These are phyloP conservation scores for Phellopilus nigrolimitatus DNA, from an alignment of 1,284 basidiomycete genomes.

Conservation along the genomic window DNA sequence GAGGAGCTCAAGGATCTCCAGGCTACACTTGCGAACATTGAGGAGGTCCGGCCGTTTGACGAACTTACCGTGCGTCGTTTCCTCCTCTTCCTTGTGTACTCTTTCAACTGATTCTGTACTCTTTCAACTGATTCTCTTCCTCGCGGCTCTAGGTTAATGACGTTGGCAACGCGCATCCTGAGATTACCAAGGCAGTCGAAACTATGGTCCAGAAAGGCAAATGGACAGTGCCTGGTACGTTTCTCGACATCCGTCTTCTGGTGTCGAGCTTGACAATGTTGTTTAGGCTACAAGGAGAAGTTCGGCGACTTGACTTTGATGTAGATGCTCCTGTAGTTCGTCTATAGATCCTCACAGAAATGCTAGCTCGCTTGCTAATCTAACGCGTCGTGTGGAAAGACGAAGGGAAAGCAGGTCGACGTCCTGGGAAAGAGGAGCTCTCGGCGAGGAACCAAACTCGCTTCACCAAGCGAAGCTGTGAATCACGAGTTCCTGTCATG, in stretches of 20 bases:
- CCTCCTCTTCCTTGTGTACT: slow-evolving; percentile 10
- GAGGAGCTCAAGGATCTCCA: slow-evolving; percentile 90
- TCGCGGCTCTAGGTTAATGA: slow-evolving; percentile 87
- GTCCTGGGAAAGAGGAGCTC: too few relatives aligned
- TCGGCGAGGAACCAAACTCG: too few relatives aligned
- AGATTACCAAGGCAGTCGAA: slow-evolving; percentile 89
- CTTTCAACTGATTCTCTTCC: too few relatives aligned
- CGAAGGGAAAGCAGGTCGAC: too few relatives aligned
- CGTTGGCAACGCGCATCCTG: slow-evolving; percentile 89
- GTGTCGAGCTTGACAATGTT: slow-evolving; percentile 15
- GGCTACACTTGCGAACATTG: slow-evolving; percentile 94
- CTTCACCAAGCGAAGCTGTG: too few relatives aligned
- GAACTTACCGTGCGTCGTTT: slow-evolving; percentile 76
- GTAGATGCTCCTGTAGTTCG: slow-evolving; percentile 41
- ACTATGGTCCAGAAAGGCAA: slow-evolving; percentile 99
- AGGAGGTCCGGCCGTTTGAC: slow-evolving; percentile 96
- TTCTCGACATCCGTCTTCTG: background rate
- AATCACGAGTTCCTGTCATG: too few relatives aligned
- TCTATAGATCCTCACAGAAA: slow-evolving; percentile 6
- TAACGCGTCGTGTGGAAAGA: too few relatives aligned
- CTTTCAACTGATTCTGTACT: slow-evolving; percentile 1
- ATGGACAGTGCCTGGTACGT: slow-evolving; percentile 89
- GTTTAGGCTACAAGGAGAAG: slow-evolving; percentile 83
- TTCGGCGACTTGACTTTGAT: slow-evolving; percentile 88
- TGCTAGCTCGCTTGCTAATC: background rate